Conservation (phyloP, 2,329 filamentous ascomycete species). For the Raffaelea ambrosiae region DNA sequence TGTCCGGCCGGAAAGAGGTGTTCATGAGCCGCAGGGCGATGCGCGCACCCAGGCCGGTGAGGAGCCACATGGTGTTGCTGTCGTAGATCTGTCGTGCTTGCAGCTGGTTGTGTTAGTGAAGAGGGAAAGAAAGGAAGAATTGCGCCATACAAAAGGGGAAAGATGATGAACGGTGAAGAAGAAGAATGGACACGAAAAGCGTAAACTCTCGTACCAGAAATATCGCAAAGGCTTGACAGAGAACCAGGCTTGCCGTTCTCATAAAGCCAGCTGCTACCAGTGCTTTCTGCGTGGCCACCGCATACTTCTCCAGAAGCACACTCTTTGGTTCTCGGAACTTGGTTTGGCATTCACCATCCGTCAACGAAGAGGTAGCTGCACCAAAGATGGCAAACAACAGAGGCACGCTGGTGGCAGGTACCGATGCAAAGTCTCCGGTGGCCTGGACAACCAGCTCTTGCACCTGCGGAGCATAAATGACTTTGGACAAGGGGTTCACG, state of each 20-base stretch:
- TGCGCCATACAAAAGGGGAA: not conserved
- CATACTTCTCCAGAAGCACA: constrained; percentile 20
- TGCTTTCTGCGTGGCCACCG: constrained; percentile 42
- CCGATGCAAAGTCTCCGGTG: not conserved
- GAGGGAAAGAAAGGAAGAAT: no score
- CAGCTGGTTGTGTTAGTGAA: constrained; percentile 10
- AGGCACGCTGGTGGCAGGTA: constrained; percentile 12
- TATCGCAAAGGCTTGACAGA: constrained; percentile 49
- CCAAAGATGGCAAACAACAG: constrained; percentile 46
- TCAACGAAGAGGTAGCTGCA: constrained; percentile 42
- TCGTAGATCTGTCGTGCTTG: constrained; percentile 28
- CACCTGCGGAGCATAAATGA: constrained; percentile 39
- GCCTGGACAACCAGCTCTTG: constrained; percentile 21
- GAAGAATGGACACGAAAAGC: constrained; percentile 2
- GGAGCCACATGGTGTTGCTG: constrained; percentile 45
- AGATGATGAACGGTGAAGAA: not conserved
- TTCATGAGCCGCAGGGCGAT: constrained; percentile 37
- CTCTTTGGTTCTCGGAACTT: constrained; percentile 4
- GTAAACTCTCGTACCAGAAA: constrained; percentile 37
- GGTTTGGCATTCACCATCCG: constrained; percentile 32
- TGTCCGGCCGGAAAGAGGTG: constrained; percentile 36
- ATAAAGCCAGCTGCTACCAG: constrained; percentile 50
- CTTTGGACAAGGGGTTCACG: constrained; percentile 42
- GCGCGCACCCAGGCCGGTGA: constrained; percentile 46
- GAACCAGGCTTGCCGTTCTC: constrained; percentile 42